Base-by-base conservation (phyloP, 208 protist genomes). In the Novymonas esmeraldas region DNA sequence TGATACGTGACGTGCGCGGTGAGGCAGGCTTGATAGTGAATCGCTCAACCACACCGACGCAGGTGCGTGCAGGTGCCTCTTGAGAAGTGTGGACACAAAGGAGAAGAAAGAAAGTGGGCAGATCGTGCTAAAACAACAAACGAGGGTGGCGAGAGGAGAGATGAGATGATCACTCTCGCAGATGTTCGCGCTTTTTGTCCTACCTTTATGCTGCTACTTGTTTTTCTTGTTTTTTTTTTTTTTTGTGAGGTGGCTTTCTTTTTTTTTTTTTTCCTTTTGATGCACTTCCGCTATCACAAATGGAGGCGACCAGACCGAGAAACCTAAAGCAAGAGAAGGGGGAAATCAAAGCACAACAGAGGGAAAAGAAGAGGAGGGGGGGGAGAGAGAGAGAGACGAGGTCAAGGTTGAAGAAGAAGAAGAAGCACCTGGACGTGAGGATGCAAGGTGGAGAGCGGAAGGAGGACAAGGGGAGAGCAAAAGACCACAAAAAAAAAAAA, bases 351-450 rank as follows among this genome's bases (percentile, higher is more conserved):
- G 14, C 11, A 7, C 16, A 29, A 26, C 6, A 54, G 24, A 69
- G 36, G 14, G 18, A 59, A n/a, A 20, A 18, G 22, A 31, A 20
- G 33, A n/a, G 16, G 34, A 45, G 44, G 51, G 18, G 50, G 50
- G 62, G 65, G 42, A 66, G 50, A n/a, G 46, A 41, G n/a, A 41
- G 7, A 16, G 50, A 61, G 1, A 59, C 31, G 2, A 6, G 38
- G 41, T 24, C 18, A 48, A 68, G 48, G n/a, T 0, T 7, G 0
- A 60, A 64, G 41, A 33, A 42, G 22, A 5, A 51, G 46, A 42
- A 26, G 52, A 61, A 54, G 31, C 44, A 34, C 14, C 38, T 33
- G 51, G 7, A 51, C 16, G 22, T 11, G 29, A 36, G 14, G 36
- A 22, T 22, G 42, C 46, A 56, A 42, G 16, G 39, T 39, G 51